Percentiles rank a stretch among this genome's conserved stretches.
These are phyloP conservation scores for Dactylellina sp. DNA, from an alignment of 2,329 filamentous ascomycete species.

Conservation along the genomic window DNA sequence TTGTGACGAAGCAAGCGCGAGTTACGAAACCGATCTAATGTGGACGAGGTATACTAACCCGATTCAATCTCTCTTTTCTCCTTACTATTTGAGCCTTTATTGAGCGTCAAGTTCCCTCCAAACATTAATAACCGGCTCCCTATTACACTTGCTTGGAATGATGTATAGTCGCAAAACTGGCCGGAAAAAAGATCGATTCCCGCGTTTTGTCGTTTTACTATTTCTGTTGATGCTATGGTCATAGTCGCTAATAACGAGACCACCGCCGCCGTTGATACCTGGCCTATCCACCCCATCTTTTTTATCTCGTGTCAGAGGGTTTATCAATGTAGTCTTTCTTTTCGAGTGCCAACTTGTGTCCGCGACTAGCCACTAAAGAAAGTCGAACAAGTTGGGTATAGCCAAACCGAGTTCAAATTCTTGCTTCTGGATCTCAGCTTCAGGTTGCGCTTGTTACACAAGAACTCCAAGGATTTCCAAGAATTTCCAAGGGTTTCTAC, in stretches of 20 bases:
- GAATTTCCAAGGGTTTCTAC: neutral
- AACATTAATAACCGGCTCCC: slow-evolving; percentile 49
- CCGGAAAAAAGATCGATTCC: slow-evolving; percentile 41
- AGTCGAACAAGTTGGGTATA: no score
- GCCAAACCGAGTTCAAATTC: no score
- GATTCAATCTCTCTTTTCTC: slow-evolving; percentile 48
- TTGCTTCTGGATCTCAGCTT: neutral
- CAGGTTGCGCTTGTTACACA: slow-evolving; percentile 9
- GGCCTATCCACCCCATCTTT: slow-evolving; percentile 22
- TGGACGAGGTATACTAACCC: slow-evolving; percentile 23
- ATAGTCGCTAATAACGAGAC: slow-evolving; percentile 24
- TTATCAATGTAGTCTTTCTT: no score
- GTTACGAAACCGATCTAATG: neutral
- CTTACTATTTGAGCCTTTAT: slow-evolving; percentile 43
- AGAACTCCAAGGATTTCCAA: neutral
- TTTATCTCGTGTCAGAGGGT: slow-evolving; percentile 5
- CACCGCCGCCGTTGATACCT: slow-evolving; percentile 5
- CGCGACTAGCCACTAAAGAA: no score
- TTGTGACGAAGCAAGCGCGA: neutral
- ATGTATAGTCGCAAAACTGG: slow-evolving; percentile 54
- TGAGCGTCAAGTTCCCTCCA: slow-evolving; percentile 52
- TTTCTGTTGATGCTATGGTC: slow-evolving; percentile 9
- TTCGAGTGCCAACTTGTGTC: no score
- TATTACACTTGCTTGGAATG: slow-evolving; percentile 53
- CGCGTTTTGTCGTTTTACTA: slow-evolving; percentile 36